These are phyloP conservation scores for Physaria fendleri DNA, from an alignment of 345 rosid species.

Conservation along the genomic window DNA sequence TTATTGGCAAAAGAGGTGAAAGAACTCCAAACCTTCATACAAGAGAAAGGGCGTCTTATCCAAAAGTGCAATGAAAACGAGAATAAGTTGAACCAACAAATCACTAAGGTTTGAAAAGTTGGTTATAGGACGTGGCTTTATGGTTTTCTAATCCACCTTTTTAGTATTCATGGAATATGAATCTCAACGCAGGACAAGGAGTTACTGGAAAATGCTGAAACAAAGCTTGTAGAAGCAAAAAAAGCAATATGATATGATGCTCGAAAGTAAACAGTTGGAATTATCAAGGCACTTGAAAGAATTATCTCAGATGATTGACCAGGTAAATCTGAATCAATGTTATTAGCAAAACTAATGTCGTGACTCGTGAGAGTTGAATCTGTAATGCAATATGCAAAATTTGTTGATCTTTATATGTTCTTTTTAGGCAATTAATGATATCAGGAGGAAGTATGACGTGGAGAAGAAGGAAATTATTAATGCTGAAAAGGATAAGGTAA, in stretches of 20 bases:
- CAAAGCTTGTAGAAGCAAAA: constrained; percentile 62
- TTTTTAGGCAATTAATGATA: constrained; percentile 76
- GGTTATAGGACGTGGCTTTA: not conserved
- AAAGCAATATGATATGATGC: constrained; percentile 66
- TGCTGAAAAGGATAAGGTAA: constrained; percentile 62
- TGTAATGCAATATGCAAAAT: not conserved
- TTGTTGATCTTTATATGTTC: not conserved
- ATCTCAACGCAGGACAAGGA: constrained; percentile 53
- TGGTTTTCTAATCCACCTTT: constrained; percentile 1
- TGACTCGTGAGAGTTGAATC: not conserved
- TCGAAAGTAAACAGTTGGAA: constrained; percentile 78
- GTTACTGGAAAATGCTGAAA: constrained; percentile 52
- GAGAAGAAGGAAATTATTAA: constrained; percentile 62
- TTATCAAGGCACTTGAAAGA: constrained; percentile 86
- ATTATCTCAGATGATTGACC: constrained; percentile 82
- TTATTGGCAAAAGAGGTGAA: constrained; percentile 51
- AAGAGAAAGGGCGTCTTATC: constrained; percentile 64
- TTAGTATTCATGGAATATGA: constrained; percentile 8
- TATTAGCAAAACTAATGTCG: constrained; percentile 1
- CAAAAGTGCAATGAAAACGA: constrained; percentile 46
- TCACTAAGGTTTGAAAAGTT: constrained; percentile 44
- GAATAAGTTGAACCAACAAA: constrained; percentile 55
- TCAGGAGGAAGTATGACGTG: constrained; percentile 70
- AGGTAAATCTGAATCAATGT: constrained; percentile 43
- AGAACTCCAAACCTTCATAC: constrained; percentile 43